phyloP scores from a whole-genome alignment of 768 basidiomycete species.

The Lactarius psammicola region DNA sequence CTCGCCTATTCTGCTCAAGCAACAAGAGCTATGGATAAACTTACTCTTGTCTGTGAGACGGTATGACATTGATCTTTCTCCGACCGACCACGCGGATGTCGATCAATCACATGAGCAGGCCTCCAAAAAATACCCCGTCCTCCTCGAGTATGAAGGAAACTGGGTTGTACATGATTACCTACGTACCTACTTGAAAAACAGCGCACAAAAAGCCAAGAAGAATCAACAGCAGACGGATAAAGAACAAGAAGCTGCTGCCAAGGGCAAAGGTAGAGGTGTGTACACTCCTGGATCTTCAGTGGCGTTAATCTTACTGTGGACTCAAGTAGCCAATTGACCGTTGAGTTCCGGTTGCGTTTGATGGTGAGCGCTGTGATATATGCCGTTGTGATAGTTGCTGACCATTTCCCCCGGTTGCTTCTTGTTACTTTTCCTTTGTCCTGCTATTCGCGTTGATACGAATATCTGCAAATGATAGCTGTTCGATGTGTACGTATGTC shows the following conservation, averaged over 20 bases:
- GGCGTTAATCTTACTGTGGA: too few species aligned
- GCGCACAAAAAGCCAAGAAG: slow-evolving; percentile 7
- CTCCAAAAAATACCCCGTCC: neutral
- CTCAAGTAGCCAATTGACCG: too few species aligned
- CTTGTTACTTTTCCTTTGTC: too few species aligned
- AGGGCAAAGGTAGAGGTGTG: slow-evolving; percentile 5
- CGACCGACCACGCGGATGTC: neutral
- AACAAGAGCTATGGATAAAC: neutral
- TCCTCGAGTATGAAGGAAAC: neutral
- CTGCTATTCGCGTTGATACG: too few species aligned
- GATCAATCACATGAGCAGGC: neutral
- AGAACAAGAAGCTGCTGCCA: neutral
- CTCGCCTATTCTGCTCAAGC: neutral
- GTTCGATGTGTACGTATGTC: too few species aligned
- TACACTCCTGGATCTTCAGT: neutral
- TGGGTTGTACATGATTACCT: slow-evolving; percentile 5
- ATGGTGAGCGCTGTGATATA: too few species aligned
- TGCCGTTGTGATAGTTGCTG: too few species aligned
- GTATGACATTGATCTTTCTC: neutral
- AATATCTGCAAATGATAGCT: too few species aligned
- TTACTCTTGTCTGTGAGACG: neutral
- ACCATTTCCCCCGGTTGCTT: too few species aligned
- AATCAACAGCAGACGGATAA: neutral
- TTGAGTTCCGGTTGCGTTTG: too few species aligned
- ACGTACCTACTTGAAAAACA: slow-evolving; percentile 1